These are phyloP conservation scores for Panellus pusillus DNA, from an alignment of 768 basidiomycete genomes.

Conservation along the genomic window DNA sequence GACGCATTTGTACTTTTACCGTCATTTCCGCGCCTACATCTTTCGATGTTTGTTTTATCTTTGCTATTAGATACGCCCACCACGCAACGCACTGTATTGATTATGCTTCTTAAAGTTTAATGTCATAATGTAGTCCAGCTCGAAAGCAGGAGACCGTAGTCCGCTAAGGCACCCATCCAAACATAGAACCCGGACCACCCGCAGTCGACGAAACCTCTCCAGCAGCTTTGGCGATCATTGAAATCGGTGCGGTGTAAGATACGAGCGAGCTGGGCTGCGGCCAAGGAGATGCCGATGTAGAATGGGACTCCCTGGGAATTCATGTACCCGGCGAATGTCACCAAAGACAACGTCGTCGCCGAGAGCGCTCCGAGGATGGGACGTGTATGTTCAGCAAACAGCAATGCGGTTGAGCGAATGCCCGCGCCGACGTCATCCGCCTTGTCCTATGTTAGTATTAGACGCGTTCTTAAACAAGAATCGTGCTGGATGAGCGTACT, in stretches of 20 bases:
- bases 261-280: slow-evolving; percentile 74
- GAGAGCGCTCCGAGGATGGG: slow-evolving; percentile 77
- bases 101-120: too few species aligned
- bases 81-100: too few species aligned
- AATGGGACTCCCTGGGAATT: slow-evolving; percentile 78
- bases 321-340: slow-evolving; percentile 78
- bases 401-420: slow-evolving; percentile 91
- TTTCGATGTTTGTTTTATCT: too few species aligned
- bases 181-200: slow-evolving; percentile 88
- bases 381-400: slow-evolving; percentile 79
- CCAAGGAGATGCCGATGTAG: slow-evolving; percentile 74
- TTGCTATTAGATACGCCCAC: too few species aligned
- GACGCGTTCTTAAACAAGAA: not conserved
- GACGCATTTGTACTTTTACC: too few species aligned
- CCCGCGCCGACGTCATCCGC: slow-evolving; percentile 82
- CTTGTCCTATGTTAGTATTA: slow-evolving; percentile 68
- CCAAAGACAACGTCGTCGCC: slow-evolving; percentile 65
- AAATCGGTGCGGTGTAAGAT: slow-evolving; percentile 78
- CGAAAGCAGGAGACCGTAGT: slow-evolving; percentile 49
- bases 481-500: slow-evolving; percentile 38
- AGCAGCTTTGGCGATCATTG: slow-evolving; percentile 74
- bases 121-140: too few species aligned
- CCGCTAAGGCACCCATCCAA: slow-evolving; percentile 76
- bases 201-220: slow-evolving; percentile 86
- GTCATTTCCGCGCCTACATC: too few species aligned